These are phyloP conservation scores for Curvularia spicifera DNA, from an alignment of 2,329 filamentous ascomycete genomes.

Conservation along the genomic window DNA sequence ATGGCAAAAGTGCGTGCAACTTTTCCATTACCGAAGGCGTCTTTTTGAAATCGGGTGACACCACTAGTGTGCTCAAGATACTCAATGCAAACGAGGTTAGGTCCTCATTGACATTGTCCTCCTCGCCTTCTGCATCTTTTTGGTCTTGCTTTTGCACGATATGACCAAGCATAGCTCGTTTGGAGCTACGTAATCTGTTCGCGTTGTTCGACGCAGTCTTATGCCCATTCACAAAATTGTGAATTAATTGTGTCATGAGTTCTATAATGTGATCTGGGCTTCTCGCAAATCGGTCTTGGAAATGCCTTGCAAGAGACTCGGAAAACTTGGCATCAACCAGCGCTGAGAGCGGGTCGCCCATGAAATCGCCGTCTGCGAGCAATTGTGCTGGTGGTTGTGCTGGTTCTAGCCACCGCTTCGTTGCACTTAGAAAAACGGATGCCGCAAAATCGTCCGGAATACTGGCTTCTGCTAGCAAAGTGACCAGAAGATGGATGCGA, in stretches of 20 bases:
- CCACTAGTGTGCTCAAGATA: slow-evolving; percentile 48
- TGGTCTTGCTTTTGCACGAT: slow-evolving; percentile 29
- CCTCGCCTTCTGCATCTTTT: neutral
- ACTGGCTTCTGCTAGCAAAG: slow-evolving; percentile 56
- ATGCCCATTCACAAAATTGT: slow-evolving; percentile 51
- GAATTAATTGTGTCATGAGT: slow-evolving; percentile 67
- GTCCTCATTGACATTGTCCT: slow-evolving; percentile 36
- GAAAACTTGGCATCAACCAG: slow-evolving; percentile 68
- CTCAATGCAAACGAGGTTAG: slow-evolving; percentile 51
- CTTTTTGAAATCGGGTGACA: slow-evolving; percentile 44
- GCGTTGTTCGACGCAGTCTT: slow-evolving; percentile 52
- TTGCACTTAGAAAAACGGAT: slow-evolving; percentile 65
- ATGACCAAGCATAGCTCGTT: slow-evolving; percentile 33
- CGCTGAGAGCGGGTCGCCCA: slow-evolving; percentile 53
- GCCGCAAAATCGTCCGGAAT: slow-evolving; percentile 64
- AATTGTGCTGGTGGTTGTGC: slow-evolving; percentile 15
- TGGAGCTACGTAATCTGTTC: slow-evolving; percentile 26
- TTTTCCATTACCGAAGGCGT: slow-evolving; percentile 30
- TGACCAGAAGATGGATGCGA: slow-evolving; percentile 33
- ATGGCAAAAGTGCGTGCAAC: slow-evolving; percentile 16
- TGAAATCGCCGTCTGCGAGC: slow-evolving; percentile 39
- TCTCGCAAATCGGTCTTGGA: slow-evolving; percentile 68
- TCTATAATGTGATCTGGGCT: slow-evolving; percentile 70
- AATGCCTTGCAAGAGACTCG: slow-evolving; percentile 68
- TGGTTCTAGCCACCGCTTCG: slow-evolving; percentile 62